A percentile compares a stretch with the other conserved stretches of the same genome.
These are phyloP conservation scores for Osmanthus fragrans DNA, from an alignment of 257 asterid species.

Conservation along the genomic window DNA sequence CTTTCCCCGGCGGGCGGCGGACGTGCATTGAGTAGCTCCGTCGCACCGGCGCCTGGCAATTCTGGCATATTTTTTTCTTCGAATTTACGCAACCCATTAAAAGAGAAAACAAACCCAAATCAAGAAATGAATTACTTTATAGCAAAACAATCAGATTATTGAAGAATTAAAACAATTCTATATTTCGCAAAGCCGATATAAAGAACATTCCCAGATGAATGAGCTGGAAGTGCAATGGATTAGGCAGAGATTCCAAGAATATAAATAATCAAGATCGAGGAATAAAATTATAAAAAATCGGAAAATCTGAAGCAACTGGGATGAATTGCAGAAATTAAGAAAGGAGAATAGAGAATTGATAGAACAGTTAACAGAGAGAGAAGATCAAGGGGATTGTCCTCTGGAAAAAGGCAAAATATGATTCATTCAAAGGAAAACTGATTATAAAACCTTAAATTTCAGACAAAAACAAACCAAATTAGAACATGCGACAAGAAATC, in stretches of 20 bases:
- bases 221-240: constrained; percentile 43
- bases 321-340: constrained; percentile 25
- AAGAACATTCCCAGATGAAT: constrained; percentile 52
- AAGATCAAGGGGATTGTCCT: constrained; percentile 12
- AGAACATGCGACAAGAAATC: constrained; percentile 24
- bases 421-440: constrained; percentile 14
- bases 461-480: constrained; percentile 1
- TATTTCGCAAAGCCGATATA: background rate
- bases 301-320: constrained; percentile 27
- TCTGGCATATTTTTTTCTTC: constrained; percentile 59
- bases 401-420: constrained; percentile 28
- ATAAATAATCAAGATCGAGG: constrained; percentile 18
- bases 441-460: constrained; percentile 12
- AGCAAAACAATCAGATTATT: background rate
- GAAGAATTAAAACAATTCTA: background rate
- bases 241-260: constrained; percentile 43
- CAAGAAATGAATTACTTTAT: constrained; percentile 27
- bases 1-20: constrained; percentile 42
- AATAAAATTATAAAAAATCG: background rate
- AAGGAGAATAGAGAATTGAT: constrained; percentile 16
- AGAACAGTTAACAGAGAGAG: constrained; percentile 16
- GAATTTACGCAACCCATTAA: constrained; percentile 88
- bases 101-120: constrained; percentile 11
- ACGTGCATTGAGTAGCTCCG: constrained; percentile 76
- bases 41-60: constrained; percentile 67